Base-by-base conservation (phyloP, 176 grass and related monocot genomes). In the Aegilops longissima region DNA sequence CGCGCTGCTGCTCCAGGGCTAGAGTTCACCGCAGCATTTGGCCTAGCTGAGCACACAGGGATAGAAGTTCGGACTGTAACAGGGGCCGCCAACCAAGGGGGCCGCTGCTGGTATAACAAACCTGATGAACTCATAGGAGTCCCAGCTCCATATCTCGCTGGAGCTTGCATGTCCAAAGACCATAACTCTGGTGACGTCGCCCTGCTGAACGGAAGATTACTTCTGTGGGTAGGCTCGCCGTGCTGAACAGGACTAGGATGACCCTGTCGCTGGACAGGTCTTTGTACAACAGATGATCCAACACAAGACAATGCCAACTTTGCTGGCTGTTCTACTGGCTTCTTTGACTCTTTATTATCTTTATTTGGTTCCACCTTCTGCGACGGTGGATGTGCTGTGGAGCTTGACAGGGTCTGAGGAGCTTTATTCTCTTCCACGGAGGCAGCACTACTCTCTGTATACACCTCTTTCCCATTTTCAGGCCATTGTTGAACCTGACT, bases 1-100 rank as follows among this genome's bases (percentile, higher is more conserved):
- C 18, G 75, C 54, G 79, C 61, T 45, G 83, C 77, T 45, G 86
- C 59, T 20, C 70, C 35, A 40, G 54, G 27, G 35, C 8, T 63
- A 39, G 44, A 49, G 78, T 78, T 88, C 23, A 69, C 75, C 29
- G 42, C 70, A 10, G 27, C 63, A 49, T 54, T 85, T 29, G 93
- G 86, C 67, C 88, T 79, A 4, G 84, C 86, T 79, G 90, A 91
- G 80, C 83, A 95, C 67, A 93, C 90, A 76, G 88, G 90, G 63
- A 93, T 44, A 71, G 86, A 40, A 13, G 81, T 91, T 76, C 88
- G 83, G 39, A 91, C 83, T 21, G 84, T 91, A 17, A 95, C 93
- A 4, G 90, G 86, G 31, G 88, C 76, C 23, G 93, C 90, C 80
- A 78, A 40, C 80, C 86, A 90, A 21, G 83, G 83, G 25, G 81